These are phyloP conservation scores for Sistotremastrum suecicum DNA, from an alignment of 768 basidiomycete species.

Conservation along the genomic window DNA sequence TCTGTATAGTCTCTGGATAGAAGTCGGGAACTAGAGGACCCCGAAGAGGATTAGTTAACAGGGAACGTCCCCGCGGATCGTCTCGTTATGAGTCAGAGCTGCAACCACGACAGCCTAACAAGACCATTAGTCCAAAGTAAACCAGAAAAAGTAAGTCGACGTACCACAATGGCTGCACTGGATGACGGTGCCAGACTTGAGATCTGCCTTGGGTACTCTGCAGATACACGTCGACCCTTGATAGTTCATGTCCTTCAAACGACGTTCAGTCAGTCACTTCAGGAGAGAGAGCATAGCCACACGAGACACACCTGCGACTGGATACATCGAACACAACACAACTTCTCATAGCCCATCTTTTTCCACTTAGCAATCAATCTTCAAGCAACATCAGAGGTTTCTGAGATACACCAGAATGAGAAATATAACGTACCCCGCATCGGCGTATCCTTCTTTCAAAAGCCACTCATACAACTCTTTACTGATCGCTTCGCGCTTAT, in stretches of 20 bases:
- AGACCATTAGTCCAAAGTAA: slow-evolving; percentile 3
- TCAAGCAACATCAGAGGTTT: slow-evolving; percentile 1
- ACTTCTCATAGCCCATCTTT: slow-evolving; percentile 94
- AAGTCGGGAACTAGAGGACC: no score
- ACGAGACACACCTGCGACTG: slow-evolving; percentile 58
- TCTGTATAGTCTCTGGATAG: no score
- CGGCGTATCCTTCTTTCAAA: slow-evolving; percentile 92
- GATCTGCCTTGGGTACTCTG: slow-evolving; percentile 88
- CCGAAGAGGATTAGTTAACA: no score
- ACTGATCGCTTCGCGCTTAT: slow-evolving; percentile 85
- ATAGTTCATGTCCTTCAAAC: slow-evolving; percentile 89
- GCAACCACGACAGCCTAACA: slow-evolving; percentile 74
- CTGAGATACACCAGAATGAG: neutral
- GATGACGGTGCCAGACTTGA: slow-evolving; percentile 80
- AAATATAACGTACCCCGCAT: slow-evolving; percentile 63
- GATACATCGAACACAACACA: slow-evolving; percentile 94
- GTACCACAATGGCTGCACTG: slow-evolving; percentile 95
- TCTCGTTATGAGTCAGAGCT: slow-evolving; percentile 63
- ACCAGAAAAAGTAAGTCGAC: slow-evolving; percentile 18
- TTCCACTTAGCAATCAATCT: slow-evolving; percentile 99
- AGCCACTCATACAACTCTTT: slow-evolving; percentile 95
- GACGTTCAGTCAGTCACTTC: slow-evolving; percentile 9
- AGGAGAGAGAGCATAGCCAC: neutral
- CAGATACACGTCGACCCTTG: slow-evolving; percentile 98
- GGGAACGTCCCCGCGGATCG: neutral